phyloP scores from a whole-genome alignment of 768 basidiomycete species.

The Saitozyma podzolica region DNA sequence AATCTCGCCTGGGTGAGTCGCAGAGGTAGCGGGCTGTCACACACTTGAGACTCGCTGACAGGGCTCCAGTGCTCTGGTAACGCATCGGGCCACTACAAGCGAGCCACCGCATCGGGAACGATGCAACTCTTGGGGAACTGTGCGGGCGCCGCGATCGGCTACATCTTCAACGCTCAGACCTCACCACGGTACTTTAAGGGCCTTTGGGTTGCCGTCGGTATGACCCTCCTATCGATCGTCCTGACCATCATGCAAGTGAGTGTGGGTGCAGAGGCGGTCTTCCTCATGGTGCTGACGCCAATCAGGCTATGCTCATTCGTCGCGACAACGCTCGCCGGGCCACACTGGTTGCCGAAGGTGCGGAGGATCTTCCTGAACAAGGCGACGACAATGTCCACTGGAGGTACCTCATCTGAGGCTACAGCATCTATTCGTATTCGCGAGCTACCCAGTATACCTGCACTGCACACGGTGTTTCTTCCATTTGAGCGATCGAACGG shows the following conservation, averaged over 20 bases:
- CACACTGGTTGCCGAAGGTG: conserved; percentile 23
- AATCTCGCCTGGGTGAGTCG: conserved; percentile 27
- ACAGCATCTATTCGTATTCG: too few relatives aligned
- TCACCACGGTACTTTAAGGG: not conserved
- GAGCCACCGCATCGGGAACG: conserved; percentile 26
- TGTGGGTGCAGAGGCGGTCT: conserved; percentile 10
- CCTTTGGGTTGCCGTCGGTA: not conserved
- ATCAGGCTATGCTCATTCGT: not conserved
- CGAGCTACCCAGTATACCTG: too few relatives aligned
- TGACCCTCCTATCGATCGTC: conserved; percentile 28
- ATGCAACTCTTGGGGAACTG: conserved; percentile 39
- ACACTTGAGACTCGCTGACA: not conserved
- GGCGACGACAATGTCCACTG: conserved; percentile 39
- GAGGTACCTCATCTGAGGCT: conserved; percentile 3
- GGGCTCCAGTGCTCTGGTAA: conserved; percentile 1
- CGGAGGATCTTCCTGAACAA: conserved; percentile 29
- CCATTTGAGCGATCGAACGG: too few relatives aligned
- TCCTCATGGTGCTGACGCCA: conserved; percentile 3
- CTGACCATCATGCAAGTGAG: conserved; percentile 21
- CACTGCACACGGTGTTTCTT: too few relatives aligned
- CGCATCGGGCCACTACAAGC: conserved; percentile 17
- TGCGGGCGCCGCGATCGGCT: conserved; percentile 25
- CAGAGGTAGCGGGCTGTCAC: not conserved
- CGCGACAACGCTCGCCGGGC: not conserved
- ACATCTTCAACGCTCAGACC: not conserved